Conservation (phyloP, 108 stramenopile genomes). For the Pseudonitzschia pungens region DNA sequence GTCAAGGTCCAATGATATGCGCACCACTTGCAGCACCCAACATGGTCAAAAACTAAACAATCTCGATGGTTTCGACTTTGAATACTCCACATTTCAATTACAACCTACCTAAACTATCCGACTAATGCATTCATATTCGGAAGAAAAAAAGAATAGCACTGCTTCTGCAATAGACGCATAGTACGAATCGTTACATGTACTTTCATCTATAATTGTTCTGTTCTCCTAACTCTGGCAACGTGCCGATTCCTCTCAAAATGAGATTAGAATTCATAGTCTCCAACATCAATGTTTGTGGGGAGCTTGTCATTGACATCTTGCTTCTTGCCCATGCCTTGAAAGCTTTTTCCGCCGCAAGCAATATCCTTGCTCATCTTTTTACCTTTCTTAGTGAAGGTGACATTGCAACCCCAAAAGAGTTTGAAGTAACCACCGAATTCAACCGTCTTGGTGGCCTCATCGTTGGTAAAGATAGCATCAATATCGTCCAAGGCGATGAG, state of each 20-base stretch:
- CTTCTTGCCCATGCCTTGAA: constrained; percentile 14
- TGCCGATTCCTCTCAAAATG: background rate
- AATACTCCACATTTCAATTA: no score
- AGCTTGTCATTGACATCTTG: background rate
- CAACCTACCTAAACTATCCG: no score
- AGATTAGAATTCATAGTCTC: background rate
- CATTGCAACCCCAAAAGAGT: constrained; percentile 10
- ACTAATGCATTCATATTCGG: no score
- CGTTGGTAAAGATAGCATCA: background rate
- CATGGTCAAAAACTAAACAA: no score
- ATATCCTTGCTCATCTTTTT: constrained; percentile 11
- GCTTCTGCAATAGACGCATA: no score
- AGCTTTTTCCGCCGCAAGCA: background rate
- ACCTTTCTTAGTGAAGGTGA: constrained; percentile 12
- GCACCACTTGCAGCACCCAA: no score
- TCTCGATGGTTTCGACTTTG: no score
- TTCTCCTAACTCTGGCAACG: no score
- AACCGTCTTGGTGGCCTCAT: background rate
- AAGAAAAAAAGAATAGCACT: no score
- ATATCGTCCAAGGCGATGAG: constrained; percentile 1
- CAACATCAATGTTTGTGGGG: background rate
- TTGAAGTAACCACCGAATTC: constrained; percentile 17
- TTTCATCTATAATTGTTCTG: no score
- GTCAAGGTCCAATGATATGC: no score
- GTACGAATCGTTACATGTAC: no score